Percentiles rank a stretch among this genome's conserved stretches.
phyloP scores from a whole-genome alignment of 2,329 filamentous ascomycete genomes.

The Aureobasidium musti region DNA sequence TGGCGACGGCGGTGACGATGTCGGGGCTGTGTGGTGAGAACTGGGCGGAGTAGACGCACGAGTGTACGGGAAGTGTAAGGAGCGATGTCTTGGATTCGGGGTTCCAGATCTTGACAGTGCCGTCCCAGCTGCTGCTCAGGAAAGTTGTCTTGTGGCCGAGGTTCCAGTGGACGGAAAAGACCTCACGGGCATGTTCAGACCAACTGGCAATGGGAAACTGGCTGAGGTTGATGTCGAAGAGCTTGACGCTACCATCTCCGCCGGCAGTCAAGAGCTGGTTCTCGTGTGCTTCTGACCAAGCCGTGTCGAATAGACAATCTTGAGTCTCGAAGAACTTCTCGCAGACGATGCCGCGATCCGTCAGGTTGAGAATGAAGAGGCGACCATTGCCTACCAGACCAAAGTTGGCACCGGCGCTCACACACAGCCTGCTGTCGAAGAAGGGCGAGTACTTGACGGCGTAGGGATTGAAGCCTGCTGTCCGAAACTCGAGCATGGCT shows the following conservation, averaged over 20 bases:
- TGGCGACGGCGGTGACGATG: constrained; percentile 82
- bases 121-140: constrained; percentile 91
- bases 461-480: constrained; percentile 92
- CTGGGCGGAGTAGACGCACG: constrained; percentile 89
- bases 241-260: constrained; percentile 90
- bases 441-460: constrained; percentile 98
- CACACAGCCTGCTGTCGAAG: constrained; percentile 90
- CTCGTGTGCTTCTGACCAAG: constrained; percentile 96
- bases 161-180: constrained; percentile 92
- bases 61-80: constrained; percentile 84
- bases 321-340: constrained; percentile 95
- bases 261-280: constrained; percentile 88
- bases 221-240: constrained; percentile 81
- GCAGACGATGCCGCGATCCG: constrained; percentile 76
- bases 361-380: constrained; percentile 80
- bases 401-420: constrained; percentile 90
- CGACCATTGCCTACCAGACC: constrained; percentile 95
- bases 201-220: constrained; percentile 90
- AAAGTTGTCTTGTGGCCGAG: constrained; percentile 88
- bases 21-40: constrained; percentile 88
- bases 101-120: constrained; percentile 93
- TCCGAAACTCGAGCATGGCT: constrained; percentile 88
- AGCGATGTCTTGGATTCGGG: constrained; percentile 70
- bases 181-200: constrained; percentile 89
- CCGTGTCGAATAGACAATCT: constrained; percentile 90